Evolutionary conservation across 257 asterid genomes (phyloP).

Genomic region (Oldenlandia corymbosa): DNA sequence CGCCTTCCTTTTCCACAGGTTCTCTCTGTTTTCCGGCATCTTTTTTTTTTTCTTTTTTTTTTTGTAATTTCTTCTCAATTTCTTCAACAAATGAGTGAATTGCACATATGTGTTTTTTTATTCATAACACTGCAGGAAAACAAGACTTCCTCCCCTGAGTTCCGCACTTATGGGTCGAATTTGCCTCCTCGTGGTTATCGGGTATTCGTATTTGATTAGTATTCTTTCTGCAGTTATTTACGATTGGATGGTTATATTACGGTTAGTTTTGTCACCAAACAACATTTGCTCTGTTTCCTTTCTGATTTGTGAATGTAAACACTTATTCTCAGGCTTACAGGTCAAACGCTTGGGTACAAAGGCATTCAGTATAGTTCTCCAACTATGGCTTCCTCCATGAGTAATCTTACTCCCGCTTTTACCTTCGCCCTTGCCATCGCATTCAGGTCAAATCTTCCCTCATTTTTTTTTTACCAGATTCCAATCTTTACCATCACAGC

Average conservation of each 20-base stretch:
- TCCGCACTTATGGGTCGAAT: slow-evolving; percentile 5
- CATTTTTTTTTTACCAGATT: too few species aligned
- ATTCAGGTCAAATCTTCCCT: slow-evolving; percentile 37
- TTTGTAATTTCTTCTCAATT: too few species aligned
- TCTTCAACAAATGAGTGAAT: too few species aligned
- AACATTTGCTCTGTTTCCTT: too few species aligned
- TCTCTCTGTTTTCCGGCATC: background rate
- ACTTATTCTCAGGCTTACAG: slow-evolving; percentile 51
- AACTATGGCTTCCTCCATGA: slow-evolving; percentile 80
- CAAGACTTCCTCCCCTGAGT: slow-evolving; percentile 15
- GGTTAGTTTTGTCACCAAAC: too few species aligned
- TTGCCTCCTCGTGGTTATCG: slow-evolving; percentile 11
- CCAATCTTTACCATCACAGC: too few species aligned
- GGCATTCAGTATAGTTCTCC: slow-evolving; percentile 69
- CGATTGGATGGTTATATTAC: too few species aligned
- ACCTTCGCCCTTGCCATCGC: slow-evolving; percentile 65
- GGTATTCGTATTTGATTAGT: slow-evolving; percentile 14
- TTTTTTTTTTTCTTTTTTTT: too few species aligned
- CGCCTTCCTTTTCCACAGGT: slow-evolving; percentile 19
- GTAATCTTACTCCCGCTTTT: slow-evolving; percentile 78
- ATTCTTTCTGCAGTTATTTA: background rate
- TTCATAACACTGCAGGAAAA: slow-evolving; percentile 6
- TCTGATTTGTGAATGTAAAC: too few species aligned
- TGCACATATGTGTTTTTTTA: too few species aligned
- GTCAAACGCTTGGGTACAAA: slow-evolving; percentile 63